These are phyloP conservation scores for Colletotrichum sublineola DNA, from an alignment of 2,329 filamentous ascomycete species.

Conservation along the genomic window DNA sequence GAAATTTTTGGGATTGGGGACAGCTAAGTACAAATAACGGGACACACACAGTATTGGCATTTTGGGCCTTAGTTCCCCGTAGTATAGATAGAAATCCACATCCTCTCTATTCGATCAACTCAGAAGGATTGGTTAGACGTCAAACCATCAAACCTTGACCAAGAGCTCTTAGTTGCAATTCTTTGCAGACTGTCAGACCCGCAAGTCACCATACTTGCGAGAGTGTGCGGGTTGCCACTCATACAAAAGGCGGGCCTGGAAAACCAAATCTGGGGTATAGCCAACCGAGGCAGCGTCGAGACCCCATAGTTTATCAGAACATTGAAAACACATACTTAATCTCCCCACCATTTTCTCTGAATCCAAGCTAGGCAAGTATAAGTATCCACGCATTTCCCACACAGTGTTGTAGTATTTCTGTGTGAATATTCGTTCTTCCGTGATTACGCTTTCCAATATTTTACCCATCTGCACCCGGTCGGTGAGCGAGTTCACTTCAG, in stretches of 20 bases:
- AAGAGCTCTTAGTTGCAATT: background rate
- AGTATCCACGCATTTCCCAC: background rate
- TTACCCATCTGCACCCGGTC: background rate
- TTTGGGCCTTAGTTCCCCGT: conserved; percentile 5
- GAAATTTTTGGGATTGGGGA: background rate
- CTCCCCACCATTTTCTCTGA: background rate
- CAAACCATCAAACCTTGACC: conserved; percentile 17
- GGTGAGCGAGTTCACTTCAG: no score
- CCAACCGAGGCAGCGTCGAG: conserved; percentile 30
- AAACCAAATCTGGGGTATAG: conserved; percentile 33
- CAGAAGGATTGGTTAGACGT: conserved; percentile 6
- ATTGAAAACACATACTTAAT: background rate
- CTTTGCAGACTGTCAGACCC: conserved; percentile 4
- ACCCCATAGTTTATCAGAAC: conserved; percentile 15
- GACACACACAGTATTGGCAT: background rate
- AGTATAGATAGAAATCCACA: background rate
- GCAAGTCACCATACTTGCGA: conserved; percentile 6
- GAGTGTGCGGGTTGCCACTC: conserved; percentile 28
- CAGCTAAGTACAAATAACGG: conserved; percentile 22
- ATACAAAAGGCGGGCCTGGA: conserved; percentile 8
- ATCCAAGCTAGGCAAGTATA: background rate
- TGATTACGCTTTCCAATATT: background rate
- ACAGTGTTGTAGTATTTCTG: background rate
- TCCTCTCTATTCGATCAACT: background rate
- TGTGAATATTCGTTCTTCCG: no score